Evolutionary conservation across 2,329 filamentous ascomycete species (phyloP).

Genomic region (Zymoseptoria passerinii): DNA sequence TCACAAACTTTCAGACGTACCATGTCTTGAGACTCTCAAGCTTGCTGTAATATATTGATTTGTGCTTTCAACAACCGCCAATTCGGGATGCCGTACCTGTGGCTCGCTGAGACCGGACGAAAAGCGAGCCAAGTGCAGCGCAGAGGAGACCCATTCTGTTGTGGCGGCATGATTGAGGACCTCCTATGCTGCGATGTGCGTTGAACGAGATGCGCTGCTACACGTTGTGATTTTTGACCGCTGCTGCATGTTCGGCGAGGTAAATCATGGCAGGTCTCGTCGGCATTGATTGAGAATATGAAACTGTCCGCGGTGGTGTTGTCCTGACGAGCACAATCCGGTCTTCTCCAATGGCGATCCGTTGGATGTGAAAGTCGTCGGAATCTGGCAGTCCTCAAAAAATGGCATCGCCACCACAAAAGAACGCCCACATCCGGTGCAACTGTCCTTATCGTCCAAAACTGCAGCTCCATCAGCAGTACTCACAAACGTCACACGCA

Average conservation of each 20-base stretch:
- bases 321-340: background rate
- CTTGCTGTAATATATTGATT: background rate
- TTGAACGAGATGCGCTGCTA: background rate
- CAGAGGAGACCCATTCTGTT: background rate
- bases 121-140: background rate
- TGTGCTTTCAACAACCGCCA: background rate
- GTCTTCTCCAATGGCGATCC: background rate
- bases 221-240: background rate
- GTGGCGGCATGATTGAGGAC: background rate
- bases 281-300: background rate
- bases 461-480: background rate
- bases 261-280: background rate
- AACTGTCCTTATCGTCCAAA: background rate
- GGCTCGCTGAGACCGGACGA: too few species aligned
- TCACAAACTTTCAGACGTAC: background rate
- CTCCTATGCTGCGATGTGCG: background rate
- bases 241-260: background rate
- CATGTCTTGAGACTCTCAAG: background rate
- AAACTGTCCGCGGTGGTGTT: background rate
- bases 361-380: background rate
- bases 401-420: background rate
- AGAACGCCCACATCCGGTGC: background rate
- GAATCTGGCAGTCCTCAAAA: background rate
- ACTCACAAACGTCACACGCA: background rate
- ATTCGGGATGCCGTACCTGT: background rate